phyloP scores from a whole-genome alignment of 768 basidiomycete species.

The Basidioascus undulatus region DNA sequence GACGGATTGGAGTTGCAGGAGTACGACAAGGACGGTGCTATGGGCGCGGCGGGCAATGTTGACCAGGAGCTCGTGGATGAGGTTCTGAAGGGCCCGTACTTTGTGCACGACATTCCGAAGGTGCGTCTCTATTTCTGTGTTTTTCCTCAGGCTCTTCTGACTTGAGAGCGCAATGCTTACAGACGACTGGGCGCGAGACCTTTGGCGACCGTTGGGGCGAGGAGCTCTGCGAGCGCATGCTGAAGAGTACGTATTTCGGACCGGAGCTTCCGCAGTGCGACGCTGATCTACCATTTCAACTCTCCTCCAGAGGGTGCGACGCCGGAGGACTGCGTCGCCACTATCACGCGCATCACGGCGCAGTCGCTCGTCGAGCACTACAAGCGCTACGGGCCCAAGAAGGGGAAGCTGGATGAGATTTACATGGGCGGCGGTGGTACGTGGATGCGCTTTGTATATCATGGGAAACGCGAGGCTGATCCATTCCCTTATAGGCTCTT shows the following conservation, averaged over 20 bases:
- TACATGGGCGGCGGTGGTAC: neutral
- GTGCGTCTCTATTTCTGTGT: too few species aligned
- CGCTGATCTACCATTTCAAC: neutral
- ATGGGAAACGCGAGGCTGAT: too few species aligned
- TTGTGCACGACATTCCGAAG: neutral
- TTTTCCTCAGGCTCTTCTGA: too few species aligned
- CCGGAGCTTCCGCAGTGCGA: neutral
- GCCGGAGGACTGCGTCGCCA: neutral
- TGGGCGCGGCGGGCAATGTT: neutral
- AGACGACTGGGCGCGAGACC: neutral
- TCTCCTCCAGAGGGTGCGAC: neutral
- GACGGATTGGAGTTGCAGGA: too few species aligned
- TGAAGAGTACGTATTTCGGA: neutral
- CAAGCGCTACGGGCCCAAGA: neutral
- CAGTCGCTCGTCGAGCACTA: neutral
- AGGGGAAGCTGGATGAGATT: neutral
- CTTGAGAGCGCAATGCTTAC: too few species aligned
- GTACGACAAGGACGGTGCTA: neutral
- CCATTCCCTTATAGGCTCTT: too few species aligned
- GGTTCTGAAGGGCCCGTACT: neutral
- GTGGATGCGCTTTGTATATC: too few species aligned
- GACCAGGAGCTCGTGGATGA: constrained; percentile 1
- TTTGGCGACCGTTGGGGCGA: neutral
- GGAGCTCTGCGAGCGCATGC: neutral
- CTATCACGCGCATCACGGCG: constrained; percentile 1